Percentiles rank a stretch among this genome's conserved stretches.
These are phyloP conservation scores for Eimeria acervulina DNA, from an alignment of 169 alveolate species.

Conservation along the genomic window DNA sequence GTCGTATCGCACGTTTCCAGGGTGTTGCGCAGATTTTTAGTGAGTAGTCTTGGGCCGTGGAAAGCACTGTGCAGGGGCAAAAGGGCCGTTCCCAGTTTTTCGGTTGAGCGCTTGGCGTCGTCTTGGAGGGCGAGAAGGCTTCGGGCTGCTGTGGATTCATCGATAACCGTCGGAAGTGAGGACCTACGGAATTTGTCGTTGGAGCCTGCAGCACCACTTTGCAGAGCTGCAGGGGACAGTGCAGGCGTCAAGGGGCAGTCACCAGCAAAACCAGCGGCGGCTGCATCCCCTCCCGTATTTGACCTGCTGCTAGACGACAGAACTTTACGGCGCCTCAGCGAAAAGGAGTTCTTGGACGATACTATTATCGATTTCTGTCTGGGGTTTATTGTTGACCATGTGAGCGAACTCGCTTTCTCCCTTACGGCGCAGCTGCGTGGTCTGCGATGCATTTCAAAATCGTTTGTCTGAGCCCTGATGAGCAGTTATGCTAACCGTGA, in stretches of 20 bases:
- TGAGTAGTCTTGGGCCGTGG: constrained; percentile 29
- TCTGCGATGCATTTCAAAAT: neutral
- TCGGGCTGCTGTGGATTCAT: neutral
- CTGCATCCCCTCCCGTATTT: constrained; percentile 48
- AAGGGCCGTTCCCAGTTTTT: neutral
- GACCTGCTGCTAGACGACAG: constrained; percentile 72
- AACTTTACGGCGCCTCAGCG: constrained; percentile 72
- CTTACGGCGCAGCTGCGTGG: neutral
- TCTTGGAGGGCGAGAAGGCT: constrained; percentile 48
- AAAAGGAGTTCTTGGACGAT: constrained; percentile 77
- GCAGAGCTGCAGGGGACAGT: neutral
- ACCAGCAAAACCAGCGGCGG: neutral
- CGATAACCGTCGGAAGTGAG: neutral
- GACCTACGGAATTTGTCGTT: neutral
- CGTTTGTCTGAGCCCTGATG: neutral
- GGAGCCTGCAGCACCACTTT: neutral
- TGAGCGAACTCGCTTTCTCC: neutral
- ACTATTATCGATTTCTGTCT: constrained; percentile 81
- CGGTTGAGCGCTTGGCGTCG: neutral
- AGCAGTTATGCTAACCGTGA: neutral
- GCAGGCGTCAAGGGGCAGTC: neutral
- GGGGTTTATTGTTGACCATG: constrained; percentile 76
- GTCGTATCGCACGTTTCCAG: neutral
- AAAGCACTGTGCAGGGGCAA: constrained; percentile 42
- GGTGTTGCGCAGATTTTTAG: neutral